Percentiles rank a stretch among this genome's conserved stretches.
Conservation (phyloP, 148 eudicot species). For the Silene latifolia region DNA sequence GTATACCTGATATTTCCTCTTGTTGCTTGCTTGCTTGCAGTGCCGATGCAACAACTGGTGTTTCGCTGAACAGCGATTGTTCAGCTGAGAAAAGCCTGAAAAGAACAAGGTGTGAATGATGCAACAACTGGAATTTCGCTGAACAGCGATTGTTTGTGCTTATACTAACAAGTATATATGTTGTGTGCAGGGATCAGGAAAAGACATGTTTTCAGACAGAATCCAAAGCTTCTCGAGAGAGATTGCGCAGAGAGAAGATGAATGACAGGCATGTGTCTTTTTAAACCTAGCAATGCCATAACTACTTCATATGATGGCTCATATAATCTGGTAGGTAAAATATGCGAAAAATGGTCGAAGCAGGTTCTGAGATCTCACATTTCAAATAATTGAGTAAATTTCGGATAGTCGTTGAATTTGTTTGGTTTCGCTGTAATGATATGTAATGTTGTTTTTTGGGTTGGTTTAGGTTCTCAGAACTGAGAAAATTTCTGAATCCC, state of each 20-base stretch:
- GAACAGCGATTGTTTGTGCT: too few species aligned
- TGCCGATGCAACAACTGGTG: constrained; percentile 11
- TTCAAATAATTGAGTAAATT: not conserved
- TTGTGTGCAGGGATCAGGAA: constrained; percentile 16
- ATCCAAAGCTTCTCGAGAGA: constrained; percentile 58
- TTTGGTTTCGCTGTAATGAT: not conserved
- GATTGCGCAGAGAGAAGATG: constrained; percentile 50
- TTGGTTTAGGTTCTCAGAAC: constrained; percentile 45
- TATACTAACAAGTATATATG: not conserved
- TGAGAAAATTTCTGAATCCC: constrained; percentile 44
- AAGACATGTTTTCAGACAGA: constrained; percentile 28
- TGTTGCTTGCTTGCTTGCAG: not conserved
- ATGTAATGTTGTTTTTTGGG: not conserved
- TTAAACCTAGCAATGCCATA: not conserved
- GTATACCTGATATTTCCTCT: not conserved
- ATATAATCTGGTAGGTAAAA: too few species aligned
- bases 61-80: not conserved
- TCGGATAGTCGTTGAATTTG: not conserved
- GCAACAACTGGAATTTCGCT: too few species aligned
- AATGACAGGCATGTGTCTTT: constrained; percentile 41
- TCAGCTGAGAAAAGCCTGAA: constrained; percentile 15
- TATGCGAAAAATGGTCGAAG: not conserved
- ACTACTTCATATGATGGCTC: not conserved
- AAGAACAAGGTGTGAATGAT: constrained; percentile 22
- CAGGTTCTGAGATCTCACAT: not conserved